Evolutionary conservation across 768 basidiomycete genomes (phyloP).

Genomic region (Solioccasus polychromus): DNA sequence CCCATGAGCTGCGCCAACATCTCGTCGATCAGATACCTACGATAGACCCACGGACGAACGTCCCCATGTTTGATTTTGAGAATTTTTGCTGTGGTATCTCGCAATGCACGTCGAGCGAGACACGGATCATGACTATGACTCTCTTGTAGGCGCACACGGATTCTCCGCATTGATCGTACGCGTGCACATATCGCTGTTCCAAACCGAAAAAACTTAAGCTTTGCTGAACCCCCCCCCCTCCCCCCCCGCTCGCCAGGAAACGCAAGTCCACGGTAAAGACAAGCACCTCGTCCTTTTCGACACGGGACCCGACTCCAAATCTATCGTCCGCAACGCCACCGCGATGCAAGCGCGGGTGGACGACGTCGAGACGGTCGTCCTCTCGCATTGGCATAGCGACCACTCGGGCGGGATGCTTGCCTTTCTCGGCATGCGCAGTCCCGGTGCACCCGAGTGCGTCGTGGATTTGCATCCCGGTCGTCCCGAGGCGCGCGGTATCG

Average conservation of each 20-base stretch:
- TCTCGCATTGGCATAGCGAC: constrained; percentile 81
- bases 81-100: constrained; percentile 69
- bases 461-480: constrained; percentile 79
- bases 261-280: constrained; percentile 42
- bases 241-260: too few relatives aligned
- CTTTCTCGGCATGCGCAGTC: constrained; percentile 49
- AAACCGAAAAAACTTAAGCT: too few relatives aligned
- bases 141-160: constrained; percentile 68
- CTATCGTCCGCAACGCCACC: constrained; percentile 68
- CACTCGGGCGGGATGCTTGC: constrained; percentile 73
- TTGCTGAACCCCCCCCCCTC: too few relatives aligned
- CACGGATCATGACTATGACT: background rate
- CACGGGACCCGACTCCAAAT: constrained; percentile 75
- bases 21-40: constrained; percentile 46
- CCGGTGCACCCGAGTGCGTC: constrained; percentile 34
- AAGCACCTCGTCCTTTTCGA: constrained; percentile 71
- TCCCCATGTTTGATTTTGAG: constrained; percentile 69
- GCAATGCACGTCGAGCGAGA: too few relatives aligned
- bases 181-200: too few relatives aligned
- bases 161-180: constrained; percentile 77
- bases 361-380: constrained; percentile 58
- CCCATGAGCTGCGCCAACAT: constrained; percentile 67
- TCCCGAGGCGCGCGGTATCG: constrained; percentile 71
- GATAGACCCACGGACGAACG: constrained; percentile 44
- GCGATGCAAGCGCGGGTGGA: constrained; percentile 56